phyloP scores from a whole-genome alignment of 192 early-diverging fungal genomes.

The Backusella circina region DNA sequence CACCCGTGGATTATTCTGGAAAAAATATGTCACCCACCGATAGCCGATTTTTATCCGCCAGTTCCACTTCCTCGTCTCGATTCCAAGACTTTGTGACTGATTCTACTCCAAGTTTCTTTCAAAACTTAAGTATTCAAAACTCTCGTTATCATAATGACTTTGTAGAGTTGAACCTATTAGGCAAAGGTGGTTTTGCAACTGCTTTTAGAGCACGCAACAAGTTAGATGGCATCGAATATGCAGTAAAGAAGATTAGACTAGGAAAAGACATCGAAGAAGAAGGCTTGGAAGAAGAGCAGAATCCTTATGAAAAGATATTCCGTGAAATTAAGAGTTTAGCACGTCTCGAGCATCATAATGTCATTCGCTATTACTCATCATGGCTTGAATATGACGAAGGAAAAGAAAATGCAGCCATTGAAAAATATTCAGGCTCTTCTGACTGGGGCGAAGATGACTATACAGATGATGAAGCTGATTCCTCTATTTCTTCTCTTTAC shows the following conservation, averaged over 20 bases:
- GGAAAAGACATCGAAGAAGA: constrained; percentile 33
- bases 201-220: constrained; percentile 83
- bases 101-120: neutral
- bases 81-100: neutral
- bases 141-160: constrained; percentile 84
- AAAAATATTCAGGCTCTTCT: constrained; percentile 14
- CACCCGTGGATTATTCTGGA: neutral
- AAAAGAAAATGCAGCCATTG: constrained; percentile 16
- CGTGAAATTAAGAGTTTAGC: constrained; percentile 91
- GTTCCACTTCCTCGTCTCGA: neutral
- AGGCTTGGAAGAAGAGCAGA: constrained; percentile 3
- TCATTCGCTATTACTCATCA: constrained; percentile 89
- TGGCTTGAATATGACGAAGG: constrained; percentile 78
- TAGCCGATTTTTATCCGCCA: neutral
- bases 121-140: constrained; percentile 44
- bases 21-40: neutral
- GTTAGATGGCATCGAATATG: constrained; percentile 88
- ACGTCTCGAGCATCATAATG: constrained; percentile 80
- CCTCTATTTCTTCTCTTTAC: constrained; percentile 16
- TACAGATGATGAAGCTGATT: constrained; percentile 35
- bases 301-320: constrained; percentile 70
- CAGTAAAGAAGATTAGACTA: constrained; percentile 83
- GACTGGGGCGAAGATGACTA: constrained; percentile 29
- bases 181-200: constrained; percentile 90
- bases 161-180: constrained; percentile 71